Conservation (phyloP, 306 rosid genomes). For the Quercus suber region DNA sequence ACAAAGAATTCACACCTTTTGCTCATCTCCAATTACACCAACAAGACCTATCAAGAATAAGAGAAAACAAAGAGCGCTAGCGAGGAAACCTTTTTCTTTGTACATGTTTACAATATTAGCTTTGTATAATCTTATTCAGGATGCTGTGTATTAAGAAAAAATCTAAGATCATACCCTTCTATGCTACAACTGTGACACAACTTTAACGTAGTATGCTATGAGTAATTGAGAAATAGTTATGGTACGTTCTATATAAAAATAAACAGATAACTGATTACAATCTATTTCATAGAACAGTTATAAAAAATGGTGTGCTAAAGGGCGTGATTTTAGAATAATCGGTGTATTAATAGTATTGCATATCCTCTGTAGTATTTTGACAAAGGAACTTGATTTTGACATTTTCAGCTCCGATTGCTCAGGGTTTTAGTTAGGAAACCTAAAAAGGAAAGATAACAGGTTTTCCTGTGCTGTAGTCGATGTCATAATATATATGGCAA, state of each 20-base stretch:
- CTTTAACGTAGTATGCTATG: too few relatives aligned
- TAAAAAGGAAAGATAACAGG: conserved; percentile 42
- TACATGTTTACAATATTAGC: conserved; percentile 3
- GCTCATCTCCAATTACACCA: conserved; percentile 32
- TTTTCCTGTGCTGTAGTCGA: conserved; percentile 28
- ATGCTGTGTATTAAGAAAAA: too few relatives aligned
- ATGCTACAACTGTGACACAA: too few relatives aligned
- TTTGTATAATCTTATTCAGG: neutral
- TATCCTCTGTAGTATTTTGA: too few relatives aligned
- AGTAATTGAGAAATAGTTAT: too few relatives aligned
- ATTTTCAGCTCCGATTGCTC: neutral
- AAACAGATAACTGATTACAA: too few relatives aligned
- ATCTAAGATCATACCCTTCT: too few relatives aligned
- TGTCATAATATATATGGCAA: conserved; percentile 30
- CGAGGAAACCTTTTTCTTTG: conserved; percentile 12
- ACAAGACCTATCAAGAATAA: conserved; percentile 26
- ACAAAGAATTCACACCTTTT: conserved; percentile 29
- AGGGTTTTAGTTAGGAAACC: conserved; percentile 29
- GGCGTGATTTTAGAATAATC: too few relatives aligned
- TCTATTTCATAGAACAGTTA: too few relatives aligned
- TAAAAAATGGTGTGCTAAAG: too few relatives aligned
- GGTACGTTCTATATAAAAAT: too few relatives aligned
- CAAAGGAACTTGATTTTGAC: conserved; percentile 11
- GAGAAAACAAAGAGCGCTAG: conserved; percentile 9
- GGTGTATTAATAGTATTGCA: neutral